These are phyloP conservation scores for Mortierella sp. DNA, from an alignment of 371 early-diverging fungal genomes.

Conservation along the genomic window DNA sequence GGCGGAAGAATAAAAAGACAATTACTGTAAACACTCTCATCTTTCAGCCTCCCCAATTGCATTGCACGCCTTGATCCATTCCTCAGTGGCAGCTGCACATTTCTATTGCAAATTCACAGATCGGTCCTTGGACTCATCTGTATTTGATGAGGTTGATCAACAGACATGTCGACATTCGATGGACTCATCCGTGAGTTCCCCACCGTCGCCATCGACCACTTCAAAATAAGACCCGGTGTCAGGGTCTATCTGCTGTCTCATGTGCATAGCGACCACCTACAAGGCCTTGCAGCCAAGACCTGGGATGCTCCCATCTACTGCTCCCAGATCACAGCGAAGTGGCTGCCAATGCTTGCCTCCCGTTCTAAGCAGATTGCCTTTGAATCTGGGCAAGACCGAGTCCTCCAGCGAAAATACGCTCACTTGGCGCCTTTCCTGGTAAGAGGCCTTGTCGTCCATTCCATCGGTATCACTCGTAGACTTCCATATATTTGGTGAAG, in stretches of 20 bases:
- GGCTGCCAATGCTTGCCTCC: constrained; percentile 52
- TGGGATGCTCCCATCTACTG: constrained; percentile 55
- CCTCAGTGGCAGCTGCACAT: too few species aligned
- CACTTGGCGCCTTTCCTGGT: constrained; percentile 39
- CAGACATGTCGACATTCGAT: constrained; percentile 57
- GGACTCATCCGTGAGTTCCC: constrained; percentile 62
- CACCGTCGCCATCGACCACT: constrained; percentile 57
- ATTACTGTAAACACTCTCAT: too few species aligned
- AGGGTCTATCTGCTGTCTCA: constrained; percentile 57
- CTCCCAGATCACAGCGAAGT: constrained; percentile 50
- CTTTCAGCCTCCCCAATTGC: too few species aligned
- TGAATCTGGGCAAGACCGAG: constrained; percentile 17
- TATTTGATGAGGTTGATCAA: too few species aligned
- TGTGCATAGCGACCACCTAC: constrained; percentile 58
- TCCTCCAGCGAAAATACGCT: constrained; percentile 34
- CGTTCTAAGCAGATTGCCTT: constrained; percentile 30
- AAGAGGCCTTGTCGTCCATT: too few species aligned
- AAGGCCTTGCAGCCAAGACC: constrained; percentile 34
- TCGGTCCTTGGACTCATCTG: too few species aligned
- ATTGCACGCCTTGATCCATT: too few species aligned
- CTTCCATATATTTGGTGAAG: too few species aligned
- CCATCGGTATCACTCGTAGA: too few species aligned
- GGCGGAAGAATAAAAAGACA: too few species aligned
- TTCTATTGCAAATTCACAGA: too few species aligned
- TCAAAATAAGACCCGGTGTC: constrained; percentile 37